Percentiles rank a stretch among this genome's conserved stretches.
Evolutionary conservation across 2,329 filamentous ascomycete genomes (phyloP).

Genomic region (Fusarium nodosum): DNA sequence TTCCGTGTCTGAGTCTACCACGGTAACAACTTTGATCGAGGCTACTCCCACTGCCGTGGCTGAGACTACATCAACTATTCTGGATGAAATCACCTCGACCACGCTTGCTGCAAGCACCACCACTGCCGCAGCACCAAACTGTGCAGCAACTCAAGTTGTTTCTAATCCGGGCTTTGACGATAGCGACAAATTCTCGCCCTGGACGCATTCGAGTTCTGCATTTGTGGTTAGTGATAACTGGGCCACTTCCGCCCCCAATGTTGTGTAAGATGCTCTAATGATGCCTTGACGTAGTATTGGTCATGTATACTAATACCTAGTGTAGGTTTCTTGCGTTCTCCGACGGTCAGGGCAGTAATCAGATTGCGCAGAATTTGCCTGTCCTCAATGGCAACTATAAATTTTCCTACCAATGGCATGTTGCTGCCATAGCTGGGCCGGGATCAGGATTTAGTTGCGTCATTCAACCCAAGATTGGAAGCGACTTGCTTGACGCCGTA

Average conservation of each 20-base stretch:
- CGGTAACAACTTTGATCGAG: neutral
- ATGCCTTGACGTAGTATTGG: rapidly evolving
- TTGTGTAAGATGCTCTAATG: rapidly evolving
- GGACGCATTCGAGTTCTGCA: neutral
- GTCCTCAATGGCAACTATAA: neutral
- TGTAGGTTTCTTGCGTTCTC: neutral
- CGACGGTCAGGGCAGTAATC: neutral
- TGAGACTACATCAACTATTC: neutral
- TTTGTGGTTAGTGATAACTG: rapidly evolving
- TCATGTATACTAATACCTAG: rapidly evolving
- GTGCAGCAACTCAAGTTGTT: neutral
- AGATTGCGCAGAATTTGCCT: neutral
- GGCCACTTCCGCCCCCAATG: neutral
- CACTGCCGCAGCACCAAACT: neutral
- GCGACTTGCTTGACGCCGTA: rapidly evolving
- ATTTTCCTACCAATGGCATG: neutral
- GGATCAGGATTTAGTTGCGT: neutral
- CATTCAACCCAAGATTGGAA: neutral
- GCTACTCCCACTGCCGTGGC: neutral
- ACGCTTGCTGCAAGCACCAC: neutral
- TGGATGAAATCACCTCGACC: neutral
- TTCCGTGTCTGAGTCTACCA: neutral
- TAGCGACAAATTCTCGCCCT: neutral
- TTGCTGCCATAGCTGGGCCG: rapidly evolving
- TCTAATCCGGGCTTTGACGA: slow-evolving; percentile 7